A percentile compares a stretch with the other conserved stretches of the same genome.
Conservation (phyloP, 1,284 basidiomycete genomes). For the Ceratobasidium sp. region DNA sequence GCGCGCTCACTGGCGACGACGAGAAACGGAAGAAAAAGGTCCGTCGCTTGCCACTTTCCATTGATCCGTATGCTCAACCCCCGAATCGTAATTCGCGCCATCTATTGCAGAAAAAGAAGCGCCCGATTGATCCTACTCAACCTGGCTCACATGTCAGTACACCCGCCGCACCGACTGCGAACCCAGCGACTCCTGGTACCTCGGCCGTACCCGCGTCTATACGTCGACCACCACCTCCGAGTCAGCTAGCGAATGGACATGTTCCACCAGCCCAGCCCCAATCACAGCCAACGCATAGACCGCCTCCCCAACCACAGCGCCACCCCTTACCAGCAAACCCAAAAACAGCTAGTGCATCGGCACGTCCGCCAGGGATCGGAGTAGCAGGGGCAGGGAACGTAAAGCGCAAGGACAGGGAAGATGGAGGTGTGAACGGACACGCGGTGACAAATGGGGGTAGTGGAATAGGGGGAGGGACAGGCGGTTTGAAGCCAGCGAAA, state of each 20-base stretch:
- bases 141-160: constrained; percentile 17
- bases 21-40: constrained; percentile 45
- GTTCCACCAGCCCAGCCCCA: constrained; percentile 18
- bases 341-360: constrained; percentile 12
- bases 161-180: constrained; percentile 1
- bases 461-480: constrained; percentile 14
- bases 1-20: constrained; percentile 41
- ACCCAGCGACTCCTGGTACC: neutral
- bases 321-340: constrained; percentile 38
- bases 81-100: constrained; percentile 17
- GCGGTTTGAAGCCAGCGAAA: constrained; percentile 38
- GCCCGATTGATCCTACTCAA: constrained; percentile 42
- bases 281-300: constrained; percentile 7
- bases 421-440: constrained; percentile 27
- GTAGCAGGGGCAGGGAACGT: constrained; percentile 1
- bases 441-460: constrained; percentile 13
- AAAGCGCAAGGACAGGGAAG: constrained; percentile 41
- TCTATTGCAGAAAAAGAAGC: constrained; percentile 40
- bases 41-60: constrained; percentile 24
- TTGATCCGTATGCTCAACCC: constrained; percentile 39
- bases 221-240: constrained; percentile 25
- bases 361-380: constrained; percentile 22
- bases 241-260: constrained; percentile 32
- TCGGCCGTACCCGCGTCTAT: constrained; percentile 13
- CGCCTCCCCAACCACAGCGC: constrained; percentile 28